These are phyloP conservation scores for Leccinum glutinopallens DNA, from an alignment of 1,284 basidiomycete species.

Conservation along the genomic window DNA sequence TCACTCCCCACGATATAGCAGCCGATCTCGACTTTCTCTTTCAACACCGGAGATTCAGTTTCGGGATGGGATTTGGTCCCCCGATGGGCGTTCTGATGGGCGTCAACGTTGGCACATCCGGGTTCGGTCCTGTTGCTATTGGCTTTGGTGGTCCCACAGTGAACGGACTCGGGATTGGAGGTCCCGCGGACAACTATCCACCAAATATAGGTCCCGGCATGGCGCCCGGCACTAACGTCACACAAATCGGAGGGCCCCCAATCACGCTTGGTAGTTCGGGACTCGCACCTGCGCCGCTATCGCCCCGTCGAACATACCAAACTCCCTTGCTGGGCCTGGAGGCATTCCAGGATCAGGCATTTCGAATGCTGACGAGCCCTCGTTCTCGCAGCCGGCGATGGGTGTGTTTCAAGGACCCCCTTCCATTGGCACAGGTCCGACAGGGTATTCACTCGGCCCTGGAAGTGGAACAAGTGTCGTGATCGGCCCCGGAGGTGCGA, in stretches of 20 bases:
- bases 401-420: slow-evolving; percentile 35
- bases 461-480: slow-evolving; percentile 30
- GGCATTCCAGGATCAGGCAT: slow-evolving; percentile 15
- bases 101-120: slow-evolving; percentile 24
- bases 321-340: slow-evolving; percentile 15
- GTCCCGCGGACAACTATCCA: slow-evolving; percentile 24
- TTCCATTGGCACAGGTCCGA: slow-evolving; percentile 23
- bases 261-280: slow-evolving; percentile 19
- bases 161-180: slow-evolving; percentile 28
- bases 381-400: slow-evolving; percentile 34
- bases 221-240: slow-evolving; percentile 10
- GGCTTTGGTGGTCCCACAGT: slow-evolving; percentile 25
- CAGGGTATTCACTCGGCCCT: slow-evolving; percentile 28
- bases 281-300: slow-evolving; percentile 6
- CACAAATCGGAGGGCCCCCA: slow-evolving; percentile 17
- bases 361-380: slow-evolving; percentile 20
- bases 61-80: slow-evolving; percentile 34
- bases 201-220: slow-evolving; percentile 20
- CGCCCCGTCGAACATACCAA: slow-evolving; percentile 15
- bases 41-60: slow-evolving; percentile 42
- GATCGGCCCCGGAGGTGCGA: slow-evolving; percentile 29
- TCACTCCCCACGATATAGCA: slow-evolving; percentile 52
- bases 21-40: slow-evolving; percentile 59
- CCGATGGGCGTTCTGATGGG: slow-evolving; percentile 31
- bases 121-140: slow-evolving; percentile 23